Percentiles rank a stretch among this genome's conserved stretches.
phyloP scores from a whole-genome alignment of 306 rosid species.

The Malus sieversii region DNA sequence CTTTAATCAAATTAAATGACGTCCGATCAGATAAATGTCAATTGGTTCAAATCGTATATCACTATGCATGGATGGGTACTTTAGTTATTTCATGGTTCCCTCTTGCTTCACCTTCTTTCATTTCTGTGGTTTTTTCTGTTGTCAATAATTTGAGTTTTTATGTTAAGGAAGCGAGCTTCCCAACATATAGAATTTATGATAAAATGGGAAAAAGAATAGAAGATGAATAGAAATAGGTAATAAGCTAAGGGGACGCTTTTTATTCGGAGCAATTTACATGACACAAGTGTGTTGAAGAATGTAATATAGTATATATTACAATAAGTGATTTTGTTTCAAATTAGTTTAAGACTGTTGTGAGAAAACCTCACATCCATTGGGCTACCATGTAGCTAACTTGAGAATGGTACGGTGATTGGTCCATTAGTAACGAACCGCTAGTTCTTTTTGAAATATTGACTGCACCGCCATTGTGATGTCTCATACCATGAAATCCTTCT shows the following conservation, averaged over 20 bases:
- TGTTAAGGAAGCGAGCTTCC: neutral
- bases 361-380: too few relatives aligned
- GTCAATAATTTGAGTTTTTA: neutral
- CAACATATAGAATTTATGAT: neutral
- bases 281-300: too few relatives aligned
- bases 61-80: slow-evolving; percentile 19
- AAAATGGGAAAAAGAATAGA: neutral
- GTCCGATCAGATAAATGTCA: slow-evolving; percentile 1
- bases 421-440: neutral
- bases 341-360: too few relatives aligned
- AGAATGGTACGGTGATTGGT: neutral
- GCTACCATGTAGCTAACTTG: too few relatives aligned
- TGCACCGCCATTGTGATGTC: neutral
- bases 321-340: too few relatives aligned
- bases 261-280: too few relatives aligned
- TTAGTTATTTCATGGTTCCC: slow-evolving; percentile 32
- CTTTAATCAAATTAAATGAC: neutral
- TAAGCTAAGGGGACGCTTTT: too few relatives aligned
- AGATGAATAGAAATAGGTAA: neutral
- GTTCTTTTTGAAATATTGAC: too few relatives aligned
- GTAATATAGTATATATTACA: too few relatives aligned
- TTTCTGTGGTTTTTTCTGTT: too few relatives aligned
- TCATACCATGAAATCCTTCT: too few relatives aligned
- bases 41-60: neutral
- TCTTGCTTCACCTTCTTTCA: slow-evolving; percentile 12